These are phyloP conservation scores for Amanita muscaria DNA, from an alignment of 768 basidiomycete genomes.

Conservation along the genomic window DNA sequence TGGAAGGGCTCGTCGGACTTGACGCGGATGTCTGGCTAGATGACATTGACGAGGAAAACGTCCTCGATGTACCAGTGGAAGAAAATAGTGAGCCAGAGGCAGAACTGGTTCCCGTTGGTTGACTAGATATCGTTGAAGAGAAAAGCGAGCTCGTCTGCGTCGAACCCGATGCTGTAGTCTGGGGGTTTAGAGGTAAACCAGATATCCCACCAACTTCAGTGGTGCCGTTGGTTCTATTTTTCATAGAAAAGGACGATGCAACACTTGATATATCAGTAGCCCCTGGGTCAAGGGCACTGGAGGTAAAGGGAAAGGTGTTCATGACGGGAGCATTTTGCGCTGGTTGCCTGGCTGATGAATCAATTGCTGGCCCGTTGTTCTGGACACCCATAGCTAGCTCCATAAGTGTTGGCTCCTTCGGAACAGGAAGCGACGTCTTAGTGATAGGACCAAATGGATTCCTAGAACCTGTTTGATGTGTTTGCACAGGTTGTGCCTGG, in stretches of 20 bases:
- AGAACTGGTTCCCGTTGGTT: slow-evolving; percentile 26
- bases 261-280: slow-evolving; percentile 56
- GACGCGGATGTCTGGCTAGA: slow-evolving; percentile 18
- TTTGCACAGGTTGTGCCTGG: slow-evolving; percentile 54
- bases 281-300: slow-evolving; percentile 34
- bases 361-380: neutral
- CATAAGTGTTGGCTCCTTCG: slow-evolving; percentile 72
- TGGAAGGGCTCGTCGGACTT: slow-evolving; percentile 20
- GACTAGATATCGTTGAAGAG: slow-evolving; percentile 38
- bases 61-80: slow-evolving; percentile 22
- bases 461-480: slow-evolving; percentile 88
- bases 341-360: slow-evolving; percentile 9
- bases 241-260: slow-evolving; percentile 63
- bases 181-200: slow-evolving; percentile 13
- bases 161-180: slow-evolving; percentile 30
- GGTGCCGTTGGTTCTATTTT: slow-evolving; percentile 24
- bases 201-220: slow-evolving; percentile 1
- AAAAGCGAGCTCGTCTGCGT: slow-evolving; percentile 37
- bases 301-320: slow-evolving; percentile 27
- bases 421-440: slow-evolving; percentile 53
- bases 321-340: slow-evolving; percentile 19
- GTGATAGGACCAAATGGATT: slow-evolving; percentile 89
- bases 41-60: too few species aligned
- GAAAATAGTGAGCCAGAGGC: slow-evolving; percentile 18
- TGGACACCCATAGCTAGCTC: slow-evolving; percentile 60